Base-by-base conservation (phyloP, 192 early-diverging fungal species). In the Pilaira anomala region DNA sequence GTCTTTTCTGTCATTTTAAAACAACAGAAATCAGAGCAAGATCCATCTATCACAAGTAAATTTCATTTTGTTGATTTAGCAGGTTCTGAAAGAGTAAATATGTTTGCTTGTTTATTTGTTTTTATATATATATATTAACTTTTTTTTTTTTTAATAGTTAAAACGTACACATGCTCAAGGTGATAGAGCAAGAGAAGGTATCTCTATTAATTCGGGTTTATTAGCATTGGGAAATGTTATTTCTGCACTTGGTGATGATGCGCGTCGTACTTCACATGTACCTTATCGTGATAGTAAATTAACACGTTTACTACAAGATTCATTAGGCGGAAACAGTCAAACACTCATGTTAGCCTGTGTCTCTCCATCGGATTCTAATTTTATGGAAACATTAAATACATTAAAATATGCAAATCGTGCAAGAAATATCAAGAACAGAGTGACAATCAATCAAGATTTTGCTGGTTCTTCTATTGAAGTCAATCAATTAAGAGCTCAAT, bases 61-160 rank as follows among this genome's bases (percentile, higher is more conserved):
- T 95, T 99, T 63, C 90, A 96, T 68, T 99, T 98, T 84, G 96
- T 99, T 22, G 97, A 99, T 81, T 80, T 99, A 67, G 97, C 97
- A 19, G 97, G 97, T 16, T 95, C 93, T 5, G 96, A 99, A 77
- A 74, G 91, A 48, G 77, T 80, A 78, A 41, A 68, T 48, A 7
- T 39, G 25, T 24, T 36, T 52, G 39, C 49, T 22, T 19, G 21
- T 14, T 58, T 41, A 24, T 7, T 36, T n/a, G 7, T 18, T 46
- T 18, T 1, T 46, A 46, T 2, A 46, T 16, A 41, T 62, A 26
- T 65, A 26, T 13, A 21, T 24, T 40, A 4, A 19, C 16, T 49
- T 8, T 36, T 36, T 33, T 36, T 36, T 5, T 36, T 36, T 36
- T 18, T 14, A 28, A 22, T 63, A 82, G 74, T 79, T 98, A 12